Evolutionary conservation across 2,329 filamentous ascomycete genomes (phyloP), one percentile per base, ranked within the genome.

Genomic region (Aspergillus novofumigatus): DNA sequence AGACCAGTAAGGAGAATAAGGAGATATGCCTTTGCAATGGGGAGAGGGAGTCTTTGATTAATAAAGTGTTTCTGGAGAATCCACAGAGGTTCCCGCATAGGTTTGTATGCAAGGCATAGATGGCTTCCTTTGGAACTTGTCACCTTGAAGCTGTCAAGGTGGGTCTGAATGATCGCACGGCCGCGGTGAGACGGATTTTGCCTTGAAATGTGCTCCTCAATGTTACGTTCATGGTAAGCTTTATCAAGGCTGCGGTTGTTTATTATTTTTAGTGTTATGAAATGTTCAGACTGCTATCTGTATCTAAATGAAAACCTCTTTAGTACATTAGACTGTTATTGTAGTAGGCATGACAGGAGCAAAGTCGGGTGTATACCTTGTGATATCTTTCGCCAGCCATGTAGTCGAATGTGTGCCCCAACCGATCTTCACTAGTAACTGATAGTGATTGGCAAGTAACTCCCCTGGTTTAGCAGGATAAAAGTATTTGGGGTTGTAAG

Each of bases 1-100:
- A 78, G 68, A 5, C 69, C 70, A 51, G 67, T 54, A 7, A 78
- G 69, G 9, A 78, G 65, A 23, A 70, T 62, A 14, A 62, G 65
- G 6, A 76, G 55, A 44, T 70, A 63, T 9, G 60, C 56, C 54
- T 72, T 73, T 7, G 70, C 62, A 38, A 70, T 57, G 7, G 58
- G 57, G 3, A 65, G 54, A 47, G 65, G 68, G 32, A 74, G 57
- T n/a, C 60, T 64, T 21, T 56, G 41, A 14, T 63, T 54, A 6
- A 55, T 55, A 25, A 67, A 70, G 28, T 64, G 66, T 23, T 61
- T 45, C 54, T 67, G 62, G 21, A 68, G 66, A 14, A 68, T 44
- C 62, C 65, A 67, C 14, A 75, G 56, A 9, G 70, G 67, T 56
- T 74, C 72, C 32, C 70, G 63, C 58, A 74, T 60, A 1, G 71